Base-by-base conservation (phyloP, 306 rosid species). In the Delonix regia region DNA sequence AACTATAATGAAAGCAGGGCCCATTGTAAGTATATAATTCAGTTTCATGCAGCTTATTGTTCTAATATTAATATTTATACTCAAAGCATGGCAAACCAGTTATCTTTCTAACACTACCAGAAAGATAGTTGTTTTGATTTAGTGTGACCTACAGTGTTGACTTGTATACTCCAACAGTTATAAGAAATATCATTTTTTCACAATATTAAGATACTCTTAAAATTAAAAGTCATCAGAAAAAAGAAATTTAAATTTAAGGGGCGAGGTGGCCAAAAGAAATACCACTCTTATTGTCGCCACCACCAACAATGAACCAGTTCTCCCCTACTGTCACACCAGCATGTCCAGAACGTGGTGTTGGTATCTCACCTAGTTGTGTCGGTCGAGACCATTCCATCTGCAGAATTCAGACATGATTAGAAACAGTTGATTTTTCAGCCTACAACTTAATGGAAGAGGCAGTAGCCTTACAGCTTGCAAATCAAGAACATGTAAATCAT, bases 331-430 rank as follows among this genome's bases (percentile, higher is more conserved):
- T 80, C 74, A 82, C 91, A 81, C 97, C 95, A 51, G 98, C 93
- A 87, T 93, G 98, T 78, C 98, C 98, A 72, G 97, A 94, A 51
- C 98, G 91, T 67, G 97, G 86, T 36, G 90, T 73, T 74, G 98
- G 98, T 85, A 91, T 88, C 38, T 91, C 91, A 69, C 98, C 98
- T 77, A 86, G 88, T 72, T 93, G 97, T 25, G 90, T 85, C 71
- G 98, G 98, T 79, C 88, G 82, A 59, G 98, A 88, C 98, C 98
- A 93, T 81, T 91, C 98, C 97, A 91, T 89, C 97, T 93, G 81
- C 51, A 81, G 24, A 69, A 63, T 74, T 79, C 81, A 86, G 45
- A 70, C 69, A 73, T 36, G 72, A 73, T 74, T 73, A 78, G 66
- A 85, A 51, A 61, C 21, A 56, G 72, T 52, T 42, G 47, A 51